Percentiles rank a stretch among this genome's conserved stretches.
Evolutionary conservation across 2,329 filamentous ascomycete genomes (phyloP).

Genomic region (Colletotrichum sublineola): DNA sequence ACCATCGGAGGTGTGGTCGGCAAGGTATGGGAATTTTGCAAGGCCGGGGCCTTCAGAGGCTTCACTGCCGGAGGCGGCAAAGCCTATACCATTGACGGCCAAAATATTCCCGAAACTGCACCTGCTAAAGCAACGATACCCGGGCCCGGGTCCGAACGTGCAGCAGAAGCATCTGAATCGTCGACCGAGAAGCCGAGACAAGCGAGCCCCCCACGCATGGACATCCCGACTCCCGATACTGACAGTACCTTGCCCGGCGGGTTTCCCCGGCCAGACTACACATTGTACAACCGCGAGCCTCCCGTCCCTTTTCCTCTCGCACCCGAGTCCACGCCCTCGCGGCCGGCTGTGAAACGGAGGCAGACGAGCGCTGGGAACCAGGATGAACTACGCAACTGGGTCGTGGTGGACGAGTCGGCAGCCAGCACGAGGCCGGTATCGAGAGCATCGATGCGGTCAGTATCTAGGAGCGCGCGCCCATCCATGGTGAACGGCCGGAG

Average conservation of each 20-base stretch:
- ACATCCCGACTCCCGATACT: slow-evolving; percentile 16
- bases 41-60: slow-evolving; percentile 78
- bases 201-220: slow-evolving; percentile 5
- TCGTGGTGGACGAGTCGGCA: slow-evolving; percentile 69
- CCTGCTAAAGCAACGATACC: not conserved
- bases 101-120: slow-evolving; percentile 9
- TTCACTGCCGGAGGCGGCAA: slow-evolving; percentile 89
- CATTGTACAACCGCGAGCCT: slow-evolving; percentile 47
- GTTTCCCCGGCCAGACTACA: slow-evolving; percentile 50
- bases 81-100: slow-evolving; percentile 70
- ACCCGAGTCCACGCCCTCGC: slow-evolving; percentile 58
- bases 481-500: slow-evolving; percentile 56
- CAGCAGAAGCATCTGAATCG: slow-evolving; percentile 5
- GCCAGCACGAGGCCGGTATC: slow-evolving; percentile 19
- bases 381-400: slow-evolving; percentile 77
- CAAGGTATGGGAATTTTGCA: slow-evolving; percentile 89
- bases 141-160: not conserved
- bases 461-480: slow-evolving; percentile 46
- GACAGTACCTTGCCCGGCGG: slow-evolving; percentile 42
- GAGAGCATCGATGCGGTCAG: slow-evolving; percentile 30
- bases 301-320: slow-evolving; percentile 47
- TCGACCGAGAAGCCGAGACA: not conserved
- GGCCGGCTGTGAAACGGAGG: slow-evolving; percentile 65
- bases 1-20: slow-evolving; percentile 78
- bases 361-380: slow-evolving; percentile 62